A percentile compares a stretch with the other conserved stretches of the same genome.
phyloP scores from a whole-genome alignment of 2,329 filamentous ascomycete genomes.

The Pseudogymnoascus sp. region DNA sequence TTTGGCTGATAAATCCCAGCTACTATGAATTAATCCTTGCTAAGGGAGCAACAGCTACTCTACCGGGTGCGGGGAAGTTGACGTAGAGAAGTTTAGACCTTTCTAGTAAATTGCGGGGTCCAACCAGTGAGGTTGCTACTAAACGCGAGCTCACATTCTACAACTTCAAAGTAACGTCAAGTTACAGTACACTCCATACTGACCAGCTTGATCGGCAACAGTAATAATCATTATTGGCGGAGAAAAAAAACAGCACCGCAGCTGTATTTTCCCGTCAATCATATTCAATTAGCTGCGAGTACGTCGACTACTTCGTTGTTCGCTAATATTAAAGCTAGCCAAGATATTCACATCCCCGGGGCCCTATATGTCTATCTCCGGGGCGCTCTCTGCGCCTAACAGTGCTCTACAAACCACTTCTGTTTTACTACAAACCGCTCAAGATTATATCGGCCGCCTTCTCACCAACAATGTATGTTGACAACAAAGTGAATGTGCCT shows the following conservation, averaged over 20 bases:
- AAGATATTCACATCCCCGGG: not conserved
- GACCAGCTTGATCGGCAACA: not conserved
- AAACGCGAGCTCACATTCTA: not conserved
- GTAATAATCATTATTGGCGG: not conserved
- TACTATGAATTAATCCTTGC: not conserved
- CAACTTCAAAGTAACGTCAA: not conserved
- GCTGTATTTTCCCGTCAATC: not conserved
- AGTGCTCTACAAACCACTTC: not conserved
- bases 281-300: not conserved
- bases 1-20: not conserved
- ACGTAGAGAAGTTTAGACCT: not conserved
- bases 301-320: not conserved
- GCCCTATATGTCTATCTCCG: not conserved
- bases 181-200: not conserved
- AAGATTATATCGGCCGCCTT: constrained; percentile 37
- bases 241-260: not conserved
- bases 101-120: not conserved
- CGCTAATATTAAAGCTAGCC: not conserved
- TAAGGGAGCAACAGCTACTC: not conserved
- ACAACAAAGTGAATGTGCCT: constrained; percentile 42
- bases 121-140: not conserved
- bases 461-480: constrained; percentile 48
- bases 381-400: not conserved
- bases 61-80: not conserved
- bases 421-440: not conserved